Conservation (phyloP, 2,329 filamentous ascomycete genomes). For the Stenocarpella maydis region DNA sequence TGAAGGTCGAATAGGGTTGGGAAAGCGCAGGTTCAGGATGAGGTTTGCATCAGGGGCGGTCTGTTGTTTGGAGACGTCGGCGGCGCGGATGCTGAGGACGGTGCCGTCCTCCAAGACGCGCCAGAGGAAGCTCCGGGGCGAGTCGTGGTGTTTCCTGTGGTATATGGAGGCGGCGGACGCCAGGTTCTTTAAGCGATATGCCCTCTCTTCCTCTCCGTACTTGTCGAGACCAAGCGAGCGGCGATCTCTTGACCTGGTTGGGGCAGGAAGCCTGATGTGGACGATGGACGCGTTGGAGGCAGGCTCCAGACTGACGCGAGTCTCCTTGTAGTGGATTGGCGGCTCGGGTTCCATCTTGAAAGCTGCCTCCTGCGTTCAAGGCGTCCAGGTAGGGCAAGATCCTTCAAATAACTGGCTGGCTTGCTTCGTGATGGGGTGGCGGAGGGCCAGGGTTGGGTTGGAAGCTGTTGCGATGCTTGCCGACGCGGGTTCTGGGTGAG, state of each 20-base stretch:
- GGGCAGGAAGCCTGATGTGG: conserved; percentile 71
- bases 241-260: conserved; percentile 37
- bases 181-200: conserved; percentile 76
- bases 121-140: conserved; percentile 91
- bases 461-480: conserved; percentile 25
- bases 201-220: conserved; percentile 72
- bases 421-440: conserved; percentile 1
- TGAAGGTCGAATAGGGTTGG: conserved; percentile 74
- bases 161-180: conserved; percentile 84
- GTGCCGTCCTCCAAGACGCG: conserved; percentile 82
- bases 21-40: conserved; percentile 80
- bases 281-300: conserved; percentile 73
- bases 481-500: conserved; percentile 14
- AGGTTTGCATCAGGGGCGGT: conserved; percentile 74
- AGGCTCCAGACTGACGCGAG: conserved; percentile 82
- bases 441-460: conserved; percentile 13
- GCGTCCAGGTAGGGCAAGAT: not conserved
- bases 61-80: conserved; percentile 78
- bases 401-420: not conserved
- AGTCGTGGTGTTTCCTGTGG: conserved; percentile 77
- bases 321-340: conserved; percentile 83
- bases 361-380: conserved; percentile 30
- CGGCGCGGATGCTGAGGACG: conserved; percentile 81
- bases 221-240: conserved; percentile 50
- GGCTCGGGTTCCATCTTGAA: conserved; percentile 68